Conservation (phyloP, 345 rosid species). For the Linum tenue region DNA sequence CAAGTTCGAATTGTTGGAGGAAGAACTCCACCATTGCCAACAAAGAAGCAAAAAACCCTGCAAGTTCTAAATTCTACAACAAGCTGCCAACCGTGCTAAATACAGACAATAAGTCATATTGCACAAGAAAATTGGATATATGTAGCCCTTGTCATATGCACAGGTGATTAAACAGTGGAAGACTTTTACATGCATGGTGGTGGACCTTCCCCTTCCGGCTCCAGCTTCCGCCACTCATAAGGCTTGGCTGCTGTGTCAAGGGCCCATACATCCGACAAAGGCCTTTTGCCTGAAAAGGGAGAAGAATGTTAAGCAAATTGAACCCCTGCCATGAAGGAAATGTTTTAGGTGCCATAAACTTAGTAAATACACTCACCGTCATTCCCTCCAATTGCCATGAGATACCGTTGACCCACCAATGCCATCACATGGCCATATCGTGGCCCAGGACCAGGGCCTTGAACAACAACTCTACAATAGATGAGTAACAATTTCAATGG, state of each 20-base stretch:
- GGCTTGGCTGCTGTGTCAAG: slow-evolving; percentile 99
- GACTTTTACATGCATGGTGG: slow-evolving; percentile 92
- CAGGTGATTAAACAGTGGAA: background rate
- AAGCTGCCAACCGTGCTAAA: no score
- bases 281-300: slow-evolving; percentile 68
- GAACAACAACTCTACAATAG: slow-evolving; percentile 81
- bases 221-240: slow-evolving; percentile 98
- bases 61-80: no score
- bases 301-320: slow-evolving; percentile 10
- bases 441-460: slow-evolving; percentile 99
- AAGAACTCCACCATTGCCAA: no score
- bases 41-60: no score
- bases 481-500: slow-evolving; percentile 17
- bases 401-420: slow-evolving; percentile 95
- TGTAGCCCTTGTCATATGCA: no score
- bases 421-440: slow-evolving; percentile 99
- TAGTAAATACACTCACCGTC: slow-evolving; percentile 48
- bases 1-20: no score
- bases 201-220: slow-evolving; percentile 99
- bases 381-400: slow-evolving; percentile 99
- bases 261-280: slow-evolving; percentile 99
- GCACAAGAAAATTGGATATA: no score
- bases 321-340: background rate
- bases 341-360: slow-evolving; percentile 1
- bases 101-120: no score